Evolutionary conservation across 257 asterid species (phyloP), one percentile per base, ranked within the genome.

Genomic region (Linaria vulgaris): DNA sequence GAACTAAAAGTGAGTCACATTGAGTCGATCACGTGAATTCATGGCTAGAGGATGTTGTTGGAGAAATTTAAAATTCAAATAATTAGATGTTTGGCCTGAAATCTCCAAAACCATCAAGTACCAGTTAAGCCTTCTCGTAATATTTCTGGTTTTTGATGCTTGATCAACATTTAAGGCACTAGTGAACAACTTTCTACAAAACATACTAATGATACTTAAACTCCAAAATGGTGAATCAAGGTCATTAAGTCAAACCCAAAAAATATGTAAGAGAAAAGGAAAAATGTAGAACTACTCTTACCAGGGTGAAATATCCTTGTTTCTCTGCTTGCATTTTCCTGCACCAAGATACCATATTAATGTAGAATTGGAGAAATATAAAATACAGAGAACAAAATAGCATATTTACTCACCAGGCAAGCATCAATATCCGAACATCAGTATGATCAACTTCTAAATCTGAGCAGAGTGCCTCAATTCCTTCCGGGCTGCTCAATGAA

Each of bases 301-400:
- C 98, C 91, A 79, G 74, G 68, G 96, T 81, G 78, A 91, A 91
- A 77, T 91, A 88, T 68, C 97, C 98, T 76, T 91, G 98, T 72
- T 78, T 88, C 78, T 83, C 78, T 7, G 98, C 92, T 78, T 86
- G 83, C 96, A 92, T 74, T 89, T 85, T 92, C 97, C 98, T 91
- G 69, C 47, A 71, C 41, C 61, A 51, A 63, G 58, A 69, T 55
- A 71, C 55, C 71, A 70, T 12, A 46, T 60, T 72, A 48, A 61
- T 63, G 39, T 62, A 50, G 43, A n/a, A 66, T 25, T 25, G 34
- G 47, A 66, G 21, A 54, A 16, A 59, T 43, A 4, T 6, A 34
- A 54, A 54, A 12, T 44, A 43, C 14, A 12, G 56, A 21, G 41
- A 17, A 61, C 64, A 34, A n/a, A 56, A 66, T 25, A 61, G 16